Percentiles rank a stretch among this genome's conserved stretches.
phyloP scores from a whole-genome alignment of 495 filamentous ascomycete genomes.

The Poronia punctata region DNA sequence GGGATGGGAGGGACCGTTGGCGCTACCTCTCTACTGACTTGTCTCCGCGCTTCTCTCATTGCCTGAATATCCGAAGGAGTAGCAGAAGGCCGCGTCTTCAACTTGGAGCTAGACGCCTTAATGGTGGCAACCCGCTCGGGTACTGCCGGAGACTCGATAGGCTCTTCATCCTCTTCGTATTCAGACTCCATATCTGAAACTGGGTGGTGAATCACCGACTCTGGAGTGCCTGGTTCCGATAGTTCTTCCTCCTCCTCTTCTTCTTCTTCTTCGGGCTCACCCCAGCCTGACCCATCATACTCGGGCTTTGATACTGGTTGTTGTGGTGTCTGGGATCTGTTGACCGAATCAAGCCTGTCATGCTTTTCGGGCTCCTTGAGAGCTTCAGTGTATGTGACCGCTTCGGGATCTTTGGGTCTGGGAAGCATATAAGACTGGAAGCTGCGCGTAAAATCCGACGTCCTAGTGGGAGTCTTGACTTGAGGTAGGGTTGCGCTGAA shows the following conservation, averaged over 20 bases:
- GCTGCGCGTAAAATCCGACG: constrained; percentile 31
- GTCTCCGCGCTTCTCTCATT: constrained; percentile 81
- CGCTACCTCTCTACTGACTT: constrained; percentile 62
- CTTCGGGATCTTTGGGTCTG: constrained; percentile 27
- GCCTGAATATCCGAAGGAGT: constrained; percentile 76
- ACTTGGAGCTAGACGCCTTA: constrained; percentile 70
- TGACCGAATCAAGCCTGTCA: constrained; percentile 32
- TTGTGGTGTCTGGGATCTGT: constrained; percentile 60
- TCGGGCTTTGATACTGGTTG: constrained; percentile 46
- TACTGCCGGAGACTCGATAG: constrained; percentile 52
- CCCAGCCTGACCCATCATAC: constrained; percentile 50
- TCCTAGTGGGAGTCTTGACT: constrained; percentile 19
- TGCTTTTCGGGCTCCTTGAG: constrained; percentile 44
- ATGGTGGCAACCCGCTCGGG: constrained; percentile 86
- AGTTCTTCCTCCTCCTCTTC: too few species aligned
- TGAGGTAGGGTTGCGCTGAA: constrained; percentile 23
- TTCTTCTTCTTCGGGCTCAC: constrained; percentile 41
- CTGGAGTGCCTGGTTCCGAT: constrained; percentile 74
- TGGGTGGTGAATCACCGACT: constrained; percentile 88
- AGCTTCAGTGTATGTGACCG: constrained; percentile 25
- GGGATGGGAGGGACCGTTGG: constrained; percentile 58
- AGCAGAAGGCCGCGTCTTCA: constrained; percentile 85
- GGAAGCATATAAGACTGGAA: constrained; percentile 38
- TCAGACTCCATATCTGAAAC: constrained; percentile 39
- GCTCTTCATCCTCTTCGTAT: constrained; percentile 21